Evolutionary conservation across 352 stramenopile genomes (phyloP).

Genomic region (Elongisporangium anandrum): DNA sequence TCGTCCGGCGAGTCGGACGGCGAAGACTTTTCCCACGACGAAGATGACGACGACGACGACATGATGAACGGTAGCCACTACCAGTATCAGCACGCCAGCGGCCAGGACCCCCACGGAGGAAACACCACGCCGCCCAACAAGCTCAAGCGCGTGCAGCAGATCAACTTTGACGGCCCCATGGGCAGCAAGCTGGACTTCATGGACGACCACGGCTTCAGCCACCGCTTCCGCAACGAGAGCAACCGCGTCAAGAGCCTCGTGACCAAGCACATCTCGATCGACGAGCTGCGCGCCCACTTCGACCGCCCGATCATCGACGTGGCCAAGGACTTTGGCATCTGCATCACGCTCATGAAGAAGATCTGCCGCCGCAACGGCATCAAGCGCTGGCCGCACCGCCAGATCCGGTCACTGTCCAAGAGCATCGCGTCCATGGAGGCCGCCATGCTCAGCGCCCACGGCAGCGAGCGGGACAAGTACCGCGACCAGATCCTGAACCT

Average conservation of each 20-base stretch:
- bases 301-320: conserved; percentile 86
- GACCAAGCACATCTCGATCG: conserved; percentile 87
- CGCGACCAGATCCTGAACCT: conserved; percentile 81
- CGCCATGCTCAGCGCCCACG: conserved; percentile 80
- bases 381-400: conserved; percentile 64
- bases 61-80: conserved; percentile 13
- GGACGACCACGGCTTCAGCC: conserved; percentile 68
- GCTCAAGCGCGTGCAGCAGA: conserved; percentile 56
- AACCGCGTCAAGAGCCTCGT: conserved; percentile 85
- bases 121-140: conserved; percentile 9
- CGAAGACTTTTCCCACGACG: conserved; percentile 36
- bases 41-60: conserved; percentile 35
- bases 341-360: conserved; percentile 89
- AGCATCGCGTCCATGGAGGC: conserved; percentile 87
- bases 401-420: conserved; percentile 81
- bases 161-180: conserved; percentile 67
- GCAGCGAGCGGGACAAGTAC: conserved; percentile 79
- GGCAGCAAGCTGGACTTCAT: conserved; percentile 74
- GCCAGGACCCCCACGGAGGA: not conserved
- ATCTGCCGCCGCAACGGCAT: conserved; percentile 67
- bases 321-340: conserved; percentile 88
- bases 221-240: conserved; percentile 78
- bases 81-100: conserved; percentile 3
- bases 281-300: conserved; percentile 81
- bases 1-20: conserved; percentile 32